Base-by-base conservation (phyloP, 2,329 filamentous ascomycete genomes). In the Xylariaceae sp. region DNA sequence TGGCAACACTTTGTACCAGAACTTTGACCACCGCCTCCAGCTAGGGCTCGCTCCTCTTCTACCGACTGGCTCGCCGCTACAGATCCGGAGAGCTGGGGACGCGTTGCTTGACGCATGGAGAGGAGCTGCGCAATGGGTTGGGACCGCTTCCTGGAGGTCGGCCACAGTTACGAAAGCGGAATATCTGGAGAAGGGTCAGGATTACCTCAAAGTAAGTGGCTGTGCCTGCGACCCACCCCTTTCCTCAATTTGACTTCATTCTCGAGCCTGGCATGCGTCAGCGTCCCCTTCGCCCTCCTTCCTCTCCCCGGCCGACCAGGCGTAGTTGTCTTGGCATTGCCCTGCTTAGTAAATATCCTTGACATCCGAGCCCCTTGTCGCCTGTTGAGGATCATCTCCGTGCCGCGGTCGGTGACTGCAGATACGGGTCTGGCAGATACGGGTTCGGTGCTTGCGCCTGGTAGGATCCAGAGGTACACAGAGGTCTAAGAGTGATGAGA, bases 71-170 rank as follows among this genome's bases (percentile, higher is more conserved):
- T 68, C 80, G 13, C 70, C 75, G 19, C 65, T 96, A n/a, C 63
- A 60, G 9, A 78, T 95, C 14, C 74, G 92, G 29, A 76, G 76
- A 34, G 92, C 92, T 0, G 66, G 70, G 40, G 81, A 97, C 59
- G 77, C 86, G 2, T 60, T 92, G 17, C 68, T 94, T 24, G 92
- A 98, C 70, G 86, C 90, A 3, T 98, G 92, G 92, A 86, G 76
- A 62, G 92, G 92, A 6, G 92, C 92, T 1, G 90, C 92, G 9
- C 73, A 77, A 46, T 98, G 92, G 90, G 85, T 83, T 13, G 71
- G 75, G 9, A 71, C 73, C 1, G 59, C 69, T 21, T 71, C 71
- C 14, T 81, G 81, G 65, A 78, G 73, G 59, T 63, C 67, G 24
- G 78, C 79, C 4, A 83, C 79, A 45, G 75, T 98, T 29, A 85